Evolutionary conservation across 1,139 yeast species (phyloP).

Genomic region (Yamadazyma oceani): DNA sequence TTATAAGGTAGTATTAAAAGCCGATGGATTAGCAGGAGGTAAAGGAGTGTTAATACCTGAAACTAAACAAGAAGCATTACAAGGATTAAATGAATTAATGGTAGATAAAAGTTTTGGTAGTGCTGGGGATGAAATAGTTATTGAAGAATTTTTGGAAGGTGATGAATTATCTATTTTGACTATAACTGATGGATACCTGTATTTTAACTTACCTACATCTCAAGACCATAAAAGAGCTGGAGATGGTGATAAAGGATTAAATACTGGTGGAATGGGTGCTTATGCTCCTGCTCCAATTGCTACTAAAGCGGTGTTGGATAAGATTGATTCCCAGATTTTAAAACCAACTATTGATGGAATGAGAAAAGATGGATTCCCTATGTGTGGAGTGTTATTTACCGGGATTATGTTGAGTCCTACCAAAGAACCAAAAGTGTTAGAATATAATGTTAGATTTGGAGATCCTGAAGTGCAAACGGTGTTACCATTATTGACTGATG

Average conservation of each 20-base stretch:
- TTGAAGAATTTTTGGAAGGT: constrained; percentile 95
- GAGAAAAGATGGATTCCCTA: constrained; percentile 94
- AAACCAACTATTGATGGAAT: constrained; percentile 95
- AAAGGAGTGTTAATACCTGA: constrained; percentile 96
- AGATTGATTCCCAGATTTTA: constrained; percentile 71
- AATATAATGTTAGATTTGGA: constrained; percentile 96
- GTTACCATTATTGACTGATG: constrained; percentile 76
- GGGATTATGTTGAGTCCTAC: constrained; percentile 85
- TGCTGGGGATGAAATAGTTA: constrained; percentile 96
- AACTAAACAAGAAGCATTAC: constrained; percentile 78
- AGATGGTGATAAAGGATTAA: constrained; percentile 89
- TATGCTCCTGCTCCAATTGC: constrained; percentile 97
- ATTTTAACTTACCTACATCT: constrained; percentile 90
- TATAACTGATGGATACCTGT: constrained; percentile 90
- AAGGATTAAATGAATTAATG: constrained; percentile 87
- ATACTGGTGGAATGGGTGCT: constrained; percentile 99
- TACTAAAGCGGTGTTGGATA: constrained; percentile 62
- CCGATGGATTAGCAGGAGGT: constrained; percentile 98
- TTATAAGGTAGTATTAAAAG: constrained; percentile 88
- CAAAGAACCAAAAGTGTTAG: constrained; percentile 89
- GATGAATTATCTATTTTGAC: constrained; percentile 94
- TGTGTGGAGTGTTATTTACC: constrained; percentile 95
- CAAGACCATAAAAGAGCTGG: constrained; percentile 98
- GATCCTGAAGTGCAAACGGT: constrained; percentile 99
- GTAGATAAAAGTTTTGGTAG: constrained; percentile 82